phyloP scores from a whole-genome alignment of 768 basidiomycete species.

The Paxillus rubicundulus region DNA sequence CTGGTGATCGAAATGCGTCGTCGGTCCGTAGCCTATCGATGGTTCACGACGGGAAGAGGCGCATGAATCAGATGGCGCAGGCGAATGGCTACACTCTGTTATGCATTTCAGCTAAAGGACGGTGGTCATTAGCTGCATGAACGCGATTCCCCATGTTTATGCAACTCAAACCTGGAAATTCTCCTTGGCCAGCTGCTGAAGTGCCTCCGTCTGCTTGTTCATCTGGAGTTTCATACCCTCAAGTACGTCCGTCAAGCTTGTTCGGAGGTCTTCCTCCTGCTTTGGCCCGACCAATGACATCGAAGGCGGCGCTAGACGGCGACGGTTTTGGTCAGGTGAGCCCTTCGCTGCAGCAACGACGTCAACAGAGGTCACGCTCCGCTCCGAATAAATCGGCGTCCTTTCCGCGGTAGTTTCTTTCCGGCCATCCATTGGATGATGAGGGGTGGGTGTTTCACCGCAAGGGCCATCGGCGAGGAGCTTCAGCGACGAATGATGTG shows the following conservation, averaged over 20 bases:
- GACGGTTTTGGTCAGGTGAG: slow-evolving; percentile 15
- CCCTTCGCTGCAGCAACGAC: slow-evolving; percentile 3
- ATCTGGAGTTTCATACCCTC: slow-evolving; percentile 48
- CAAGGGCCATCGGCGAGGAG: slow-evolving; percentile 1
- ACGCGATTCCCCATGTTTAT: neutral
- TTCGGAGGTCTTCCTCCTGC: slow-evolving; percentile 20
- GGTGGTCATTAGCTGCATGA: neutral
- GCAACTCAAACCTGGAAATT: slow-evolving; percentile 41
- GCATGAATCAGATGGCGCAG: slow-evolving; percentile 10
- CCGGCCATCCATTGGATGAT: slow-evolving; percentile 7
- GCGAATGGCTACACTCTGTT: slow-evolving; percentile 13
- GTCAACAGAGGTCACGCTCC: slow-evolving; percentile 5
- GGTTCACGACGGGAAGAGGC: slow-evolving; percentile 17
- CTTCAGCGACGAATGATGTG: slow-evolving; percentile 16
- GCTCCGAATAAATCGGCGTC: slow-evolving; percentile 12
- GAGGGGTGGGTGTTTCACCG: slow-evolving; percentile 8
- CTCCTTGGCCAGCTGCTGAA: slow-evolving; percentile 44
- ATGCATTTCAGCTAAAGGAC: slow-evolving; percentile 16
- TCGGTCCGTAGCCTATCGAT: neutral
- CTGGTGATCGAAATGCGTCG: neutral
- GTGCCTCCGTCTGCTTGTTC: slow-evolving; percentile 44
- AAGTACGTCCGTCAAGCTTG: slow-evolving; percentile 35
- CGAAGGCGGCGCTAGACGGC: slow-evolving; percentile 9
- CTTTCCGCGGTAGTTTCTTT: slow-evolving; percentile 14
- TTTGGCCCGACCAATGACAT: slow-evolving; percentile 9